Percentiles rank a stretch among this genome's conserved stretches.
Evolutionary conservation across 495 filamentous ascomycete genomes (phyloP).

Genomic region (Xylaria acuta): DNA sequence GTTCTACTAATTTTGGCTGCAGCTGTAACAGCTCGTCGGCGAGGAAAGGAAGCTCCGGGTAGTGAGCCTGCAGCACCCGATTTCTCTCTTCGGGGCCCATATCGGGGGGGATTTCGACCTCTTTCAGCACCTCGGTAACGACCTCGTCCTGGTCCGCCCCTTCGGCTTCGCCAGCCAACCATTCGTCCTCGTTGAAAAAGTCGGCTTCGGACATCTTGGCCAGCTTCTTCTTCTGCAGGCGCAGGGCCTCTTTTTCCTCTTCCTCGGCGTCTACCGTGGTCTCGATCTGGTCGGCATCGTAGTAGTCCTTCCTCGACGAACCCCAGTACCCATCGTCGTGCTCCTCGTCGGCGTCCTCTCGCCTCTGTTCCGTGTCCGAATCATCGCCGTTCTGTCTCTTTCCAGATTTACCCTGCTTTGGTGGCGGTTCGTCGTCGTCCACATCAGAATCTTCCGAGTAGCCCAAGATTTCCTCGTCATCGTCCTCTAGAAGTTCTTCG

Average conservation of each 20-base stretch:
- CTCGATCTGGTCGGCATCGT: slow-evolving; percentile 86
- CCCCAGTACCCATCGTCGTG: slow-evolving; percentile 85
- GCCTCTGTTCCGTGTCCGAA: slow-evolving; percentile 48
- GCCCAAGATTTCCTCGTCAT: slow-evolving; percentile 87
- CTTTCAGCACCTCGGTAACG: slow-evolving; percentile 82
- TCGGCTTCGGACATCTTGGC: slow-evolving; percentile 85
- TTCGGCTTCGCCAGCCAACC: slow-evolving; percentile 61
- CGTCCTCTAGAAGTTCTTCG: slow-evolving; percentile 64
- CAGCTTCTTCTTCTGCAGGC: slow-evolving; percentile 88
- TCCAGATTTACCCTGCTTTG: slow-evolving; percentile 30
- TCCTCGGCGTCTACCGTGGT: slow-evolving; percentile 90
- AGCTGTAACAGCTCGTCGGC: slow-evolving; percentile 79
- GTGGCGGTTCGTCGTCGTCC: slow-evolving; percentile 54
- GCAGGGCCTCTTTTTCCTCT: slow-evolving; percentile 87
- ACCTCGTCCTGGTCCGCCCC: slow-evolving; percentile 57
- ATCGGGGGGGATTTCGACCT: slow-evolving; percentile 78
- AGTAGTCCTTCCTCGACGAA: slow-evolving; percentile 85
- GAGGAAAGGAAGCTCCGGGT: slow-evolving; percentile 90
- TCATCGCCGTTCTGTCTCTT: slow-evolving; percentile 40
- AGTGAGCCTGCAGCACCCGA: slow-evolving; percentile 76
- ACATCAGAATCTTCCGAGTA: slow-evolving; percentile 64
- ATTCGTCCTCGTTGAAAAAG: slow-evolving; percentile 90
- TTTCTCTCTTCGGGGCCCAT: slow-evolving; percentile 78
- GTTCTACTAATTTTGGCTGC: slow-evolving; percentile 66
- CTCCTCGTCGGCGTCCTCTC: slow-evolving; percentile 66